These are phyloP conservation scores for Calonectria fujianensis DNA, from an alignment of 2,329 filamentous ascomycete species.

Conservation along the genomic window DNA sequence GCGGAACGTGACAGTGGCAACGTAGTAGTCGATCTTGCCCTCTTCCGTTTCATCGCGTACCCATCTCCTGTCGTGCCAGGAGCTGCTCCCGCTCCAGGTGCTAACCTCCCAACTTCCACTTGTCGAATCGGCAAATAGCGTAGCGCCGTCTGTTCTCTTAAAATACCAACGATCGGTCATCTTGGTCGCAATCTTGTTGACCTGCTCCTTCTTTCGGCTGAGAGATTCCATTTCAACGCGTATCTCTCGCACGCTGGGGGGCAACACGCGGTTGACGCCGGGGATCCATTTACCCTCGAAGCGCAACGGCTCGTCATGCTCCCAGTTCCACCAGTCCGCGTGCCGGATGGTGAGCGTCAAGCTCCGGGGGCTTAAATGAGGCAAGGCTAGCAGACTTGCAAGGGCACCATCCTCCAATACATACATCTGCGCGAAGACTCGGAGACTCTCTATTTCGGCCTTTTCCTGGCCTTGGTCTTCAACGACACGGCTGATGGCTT, in stretches of 20 bases:
- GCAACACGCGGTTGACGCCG: conserved; percentile 49
- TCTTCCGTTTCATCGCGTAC: conserved; percentile 64
- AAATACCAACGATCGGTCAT: conserved; percentile 52
- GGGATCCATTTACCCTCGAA: conserved; percentile 63
- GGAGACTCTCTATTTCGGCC: conserved; percentile 58
- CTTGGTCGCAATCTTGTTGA: conserved; percentile 64
- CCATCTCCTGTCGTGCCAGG: conserved; percentile 62
- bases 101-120: conserved; percentile 53
- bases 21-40: conserved; percentile 65
- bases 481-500: conserved; percentile 45
- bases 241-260: conserved; percentile 61
- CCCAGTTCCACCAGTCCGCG: conserved; percentile 70
- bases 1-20: conserved; percentile 63
- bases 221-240: conserved; percentile 69
- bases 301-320: conserved; percentile 59
- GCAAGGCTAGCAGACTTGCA: conserved; percentile 51
- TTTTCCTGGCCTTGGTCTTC: conserved; percentile 45
- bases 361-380: conserved; percentile 57
- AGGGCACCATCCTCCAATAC: conserved; percentile 58
- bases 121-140: conserved; percentile 56
- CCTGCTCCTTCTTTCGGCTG: conserved; percentile 65
- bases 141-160: conserved; percentile 56
- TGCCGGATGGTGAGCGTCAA: conserved; percentile 69
- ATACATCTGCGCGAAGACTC: conserved; percentile 66
- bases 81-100: conserved; percentile 67